Evolutionary conservation across 495 filamentous ascomycete species (phyloP), one percentile per base, ranked within the genome.

Genomic region (Cryomyces minteri): DNA sequence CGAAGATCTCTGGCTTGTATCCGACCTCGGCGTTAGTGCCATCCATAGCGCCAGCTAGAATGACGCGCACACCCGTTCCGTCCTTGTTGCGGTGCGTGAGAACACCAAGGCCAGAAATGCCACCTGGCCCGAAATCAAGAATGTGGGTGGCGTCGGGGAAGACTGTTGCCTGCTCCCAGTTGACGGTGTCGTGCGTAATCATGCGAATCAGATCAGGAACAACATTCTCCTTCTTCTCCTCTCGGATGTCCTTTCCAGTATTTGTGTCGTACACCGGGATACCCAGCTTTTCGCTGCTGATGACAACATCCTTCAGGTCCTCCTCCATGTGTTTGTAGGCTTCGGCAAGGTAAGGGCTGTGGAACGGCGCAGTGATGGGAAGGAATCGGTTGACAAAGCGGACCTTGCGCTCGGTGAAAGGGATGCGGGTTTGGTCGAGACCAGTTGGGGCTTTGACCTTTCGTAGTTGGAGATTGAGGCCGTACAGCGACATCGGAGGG

Each of bases 21-120:
- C 90, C 90, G 39, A 96, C 80, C 58, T 94, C 90, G 32, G 72
- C 64, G 40, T 90, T 84, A 14, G 84, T 85, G 32, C 90, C 88
- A 53, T 87, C 84, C 51, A 98, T 81, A 18, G 86, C 74, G 37
- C 90, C 90, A 30, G 85, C 88, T 46, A 96, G 72, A 47, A 98
- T 92, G 42, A 94, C 83, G 42, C 90, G 84, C 31, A 96, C 88
- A 52, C 90, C 90, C 40, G 86, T 95, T 48, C 90, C 90, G 53
- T 98, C 88, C 67, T 95, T 98, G 71, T 92, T 98, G 32, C 88
- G 81, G 69, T 93, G 94, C 18, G 88, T 98, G 40, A 98, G 68
- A n/a, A 94, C 83, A 47, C 90, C 90, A 40, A 98, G 79, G 33
- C 90, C 90, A 32, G 90, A 95, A 52, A 93, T 88, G 32, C 90